These are phyloP conservation scores for Parastagonospora nodorum DNA, from an alignment of 2,329 filamentous ascomycete species.

Conservation along the genomic window DNA sequence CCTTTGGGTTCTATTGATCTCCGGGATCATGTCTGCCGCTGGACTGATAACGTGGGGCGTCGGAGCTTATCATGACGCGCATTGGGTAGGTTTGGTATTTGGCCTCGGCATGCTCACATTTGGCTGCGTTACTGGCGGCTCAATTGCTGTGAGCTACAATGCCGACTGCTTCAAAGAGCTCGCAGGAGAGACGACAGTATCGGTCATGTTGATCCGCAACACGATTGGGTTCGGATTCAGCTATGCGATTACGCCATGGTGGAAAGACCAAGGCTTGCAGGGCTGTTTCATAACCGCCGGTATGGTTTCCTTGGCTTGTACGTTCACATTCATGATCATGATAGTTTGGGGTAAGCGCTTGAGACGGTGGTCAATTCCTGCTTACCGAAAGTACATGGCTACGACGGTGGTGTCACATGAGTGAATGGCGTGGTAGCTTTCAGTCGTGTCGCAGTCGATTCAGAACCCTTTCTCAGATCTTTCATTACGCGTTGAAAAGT, in stretches of 20 bases:
- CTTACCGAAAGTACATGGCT: background rate
- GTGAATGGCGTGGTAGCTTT: too few relatives aligned
- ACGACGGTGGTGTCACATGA: background rate
- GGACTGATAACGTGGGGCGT: slow-evolving; percentile 56
- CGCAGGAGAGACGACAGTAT: slow-evolving; percentile 48
- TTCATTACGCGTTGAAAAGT: too few relatives aligned
- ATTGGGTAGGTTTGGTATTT: slow-evolving; percentile 54
- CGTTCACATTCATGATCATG: background rate
- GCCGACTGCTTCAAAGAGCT: slow-evolving; percentile 33
- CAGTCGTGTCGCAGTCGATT: too few relatives aligned
- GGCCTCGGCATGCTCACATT: slow-evolving; percentile 43
- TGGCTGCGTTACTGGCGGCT: background rate
- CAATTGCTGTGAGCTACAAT: background rate
- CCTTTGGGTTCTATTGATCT: slow-evolving; percentile 43
- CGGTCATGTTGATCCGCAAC: slow-evolving; percentile 54
- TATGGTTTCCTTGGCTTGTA: background rate
- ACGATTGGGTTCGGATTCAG: slow-evolving; percentile 55
- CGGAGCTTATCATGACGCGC: slow-evolving; percentile 52
- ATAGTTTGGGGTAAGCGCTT: background rate
- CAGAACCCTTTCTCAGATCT: too few relatives aligned
- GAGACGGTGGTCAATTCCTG: background rate
- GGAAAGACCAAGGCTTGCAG: slow-evolving; percentile 11
- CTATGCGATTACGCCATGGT: slow-evolving; percentile 55
- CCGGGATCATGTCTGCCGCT: slow-evolving; percentile 48
- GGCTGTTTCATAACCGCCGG: background rate